These are phyloP conservation scores for Huntiella abstrusa DNA, from an alignment of 2,329 filamentous ascomycete genomes.

Conservation along the genomic window DNA sequence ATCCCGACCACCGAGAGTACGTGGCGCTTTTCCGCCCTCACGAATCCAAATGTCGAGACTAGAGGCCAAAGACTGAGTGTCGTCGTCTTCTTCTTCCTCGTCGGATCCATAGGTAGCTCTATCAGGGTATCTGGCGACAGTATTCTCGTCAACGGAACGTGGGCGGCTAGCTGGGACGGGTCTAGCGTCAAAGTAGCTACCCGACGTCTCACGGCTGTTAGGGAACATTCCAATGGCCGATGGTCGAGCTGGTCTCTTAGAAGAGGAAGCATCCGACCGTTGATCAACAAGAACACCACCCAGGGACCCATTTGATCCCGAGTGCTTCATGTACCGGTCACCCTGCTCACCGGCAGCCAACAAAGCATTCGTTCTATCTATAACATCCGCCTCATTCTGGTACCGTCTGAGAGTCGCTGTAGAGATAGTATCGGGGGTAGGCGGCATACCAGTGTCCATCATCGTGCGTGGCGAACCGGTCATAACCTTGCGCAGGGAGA, in stretches of 20 bases:
- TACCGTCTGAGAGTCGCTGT: conserved; percentile 33
- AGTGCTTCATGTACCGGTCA: conserved; percentile 7
- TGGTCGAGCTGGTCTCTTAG: conserved; percentile 14
- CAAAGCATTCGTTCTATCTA: conserved; percentile 6
- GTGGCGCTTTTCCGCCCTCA: conserved; percentile 28
- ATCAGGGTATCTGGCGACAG: conserved; percentile 21
- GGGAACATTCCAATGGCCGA: conserved; percentile 18
- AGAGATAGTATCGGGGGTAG: conserved; percentile 41
- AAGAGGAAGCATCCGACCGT: conserved; percentile 1
- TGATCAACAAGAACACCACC: conserved; percentile 8
- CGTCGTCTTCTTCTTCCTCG: conserved; percentile 21
- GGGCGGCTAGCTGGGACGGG: conserved; percentile 21
- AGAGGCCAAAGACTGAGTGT: conserved; percentile 25
- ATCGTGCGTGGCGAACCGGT: conserved; percentile 26
- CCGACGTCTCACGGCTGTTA: conserved; percentile 15
- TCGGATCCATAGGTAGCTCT: conserved; percentile 23
- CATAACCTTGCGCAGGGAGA: conserved; percentile 26
- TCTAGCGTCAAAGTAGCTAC: conserved; percentile 16
- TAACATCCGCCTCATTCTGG: conserved; percentile 30
- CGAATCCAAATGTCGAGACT: conserved; percentile 40
- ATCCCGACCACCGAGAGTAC: conserved; percentile 16
- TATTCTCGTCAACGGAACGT: conserved; percentile 29
- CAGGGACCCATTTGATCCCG: conserved; percentile 9
- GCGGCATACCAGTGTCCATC: conserved; percentile 29
- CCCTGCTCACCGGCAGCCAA: not conserved